Percentiles rank a stretch among this genome's conserved stretches.
phyloP scores from a whole-genome alignment of 23 red algal species.

The Chondrus crispus region DNA sequence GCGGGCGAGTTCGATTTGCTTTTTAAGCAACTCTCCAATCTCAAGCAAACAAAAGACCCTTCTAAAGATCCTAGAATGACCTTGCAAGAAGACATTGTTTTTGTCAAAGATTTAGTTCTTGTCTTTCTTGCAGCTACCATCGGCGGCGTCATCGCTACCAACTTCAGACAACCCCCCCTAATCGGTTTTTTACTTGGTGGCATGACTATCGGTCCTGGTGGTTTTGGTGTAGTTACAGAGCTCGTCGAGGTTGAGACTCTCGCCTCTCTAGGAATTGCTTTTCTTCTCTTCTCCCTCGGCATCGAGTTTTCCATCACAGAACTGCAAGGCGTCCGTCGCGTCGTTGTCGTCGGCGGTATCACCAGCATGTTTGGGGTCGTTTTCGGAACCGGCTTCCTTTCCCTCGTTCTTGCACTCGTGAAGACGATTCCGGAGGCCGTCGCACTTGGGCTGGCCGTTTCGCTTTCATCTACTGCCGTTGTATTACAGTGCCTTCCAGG shows the following conservation, averaged over 20 bases:
- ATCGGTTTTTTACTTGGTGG: slow-evolving; percentile 82
- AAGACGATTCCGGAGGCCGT: slow-evolving; percentile 71
- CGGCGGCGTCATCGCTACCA: slow-evolving; percentile 59
- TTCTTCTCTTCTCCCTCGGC: slow-evolving; percentile 83
- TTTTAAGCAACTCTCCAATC: slow-evolving; percentile 85
- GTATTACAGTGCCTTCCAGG: slow-evolving; percentile 70
- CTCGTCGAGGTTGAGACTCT: slow-evolving; percentile 87
- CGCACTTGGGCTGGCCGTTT: slow-evolving; percentile 74
- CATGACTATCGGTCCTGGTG: slow-evolving; percentile 78
- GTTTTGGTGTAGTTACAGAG: slow-evolving; percentile 69
- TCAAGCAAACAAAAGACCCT: slow-evolving; percentile 84
- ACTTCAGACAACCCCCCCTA: slow-evolving; percentile 67
- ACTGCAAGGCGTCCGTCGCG: slow-evolving; percentile 60
- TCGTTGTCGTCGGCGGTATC: slow-evolving; percentile 71
- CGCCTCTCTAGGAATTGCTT: slow-evolving; percentile 76
- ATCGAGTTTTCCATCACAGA: slow-evolving; percentile 85
- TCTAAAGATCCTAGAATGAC: slow-evolving; percentile 87
- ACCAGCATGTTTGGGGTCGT: slow-evolving; percentile 59
- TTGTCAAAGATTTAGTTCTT: slow-evolving; percentile 79
- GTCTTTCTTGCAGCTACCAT: slow-evolving; percentile 66
- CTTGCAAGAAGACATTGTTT: slow-evolving; percentile 87
- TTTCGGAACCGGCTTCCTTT: slow-evolving; percentile 33
- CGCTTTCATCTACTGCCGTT: slow-evolving; percentile 77
- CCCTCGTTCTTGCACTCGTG: slow-evolving; percentile 42
- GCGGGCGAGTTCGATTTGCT: slow-evolving; percentile 80